Base-by-base conservation (phyloP, 139 green algal genomes). In the Tetratostichococcus sp. region DNA sequence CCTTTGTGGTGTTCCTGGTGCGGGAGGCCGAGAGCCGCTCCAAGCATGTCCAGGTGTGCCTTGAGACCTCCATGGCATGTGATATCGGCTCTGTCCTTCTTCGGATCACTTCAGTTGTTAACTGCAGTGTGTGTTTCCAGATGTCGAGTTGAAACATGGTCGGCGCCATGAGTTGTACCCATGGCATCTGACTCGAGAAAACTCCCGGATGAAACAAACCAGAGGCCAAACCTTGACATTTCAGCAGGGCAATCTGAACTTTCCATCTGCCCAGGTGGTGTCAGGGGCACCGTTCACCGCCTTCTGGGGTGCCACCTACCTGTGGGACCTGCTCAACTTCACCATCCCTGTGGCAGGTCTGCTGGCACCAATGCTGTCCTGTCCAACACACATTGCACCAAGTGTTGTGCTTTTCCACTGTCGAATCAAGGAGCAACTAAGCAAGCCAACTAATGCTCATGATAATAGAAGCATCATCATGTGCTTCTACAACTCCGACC, bases 1-100 rank as follows among this genome's bases (percentile, higher is more conserved):
- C 77, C 26, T 91, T 89, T 77, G 84, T 83, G 32, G 81, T 93
- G 4, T 89, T 87, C 72, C 70, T 92, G 16, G 88, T 92, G 67
- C 84, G 86, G 68, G 89, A 94, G 83, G 76, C 81, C 4, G 78
- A 83, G 31, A 86, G 75, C 72, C 75, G 82, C 77, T 80, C 69
- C 78, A 91, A 90, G 82, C 76, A 86, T 77, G 75, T 83, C n/a
- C 81, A 83, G 74, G 69, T 77, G 42, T 70, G 16, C 17, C 28
- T 19, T 31, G 39, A n/a, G n/a, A n/a, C n/a, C n/a, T n/a, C n/a
- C n/a, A n/a, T n/a, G n/a, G n/a, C n/a, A n/a, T n/a, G n/a, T n/a
- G n/a, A n/a, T n/a, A n/a, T n/a, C n/a, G n/a, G n/a, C n/a, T n/a
- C n/a, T n/a, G n/a, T n/a, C n/a, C n/a, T n/a, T n/a, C n/a, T n/a